phyloP scores from a whole-genome alignment of 1,139 yeast genomes.

The Kurtzmaniella quercitrusa region DNA sequence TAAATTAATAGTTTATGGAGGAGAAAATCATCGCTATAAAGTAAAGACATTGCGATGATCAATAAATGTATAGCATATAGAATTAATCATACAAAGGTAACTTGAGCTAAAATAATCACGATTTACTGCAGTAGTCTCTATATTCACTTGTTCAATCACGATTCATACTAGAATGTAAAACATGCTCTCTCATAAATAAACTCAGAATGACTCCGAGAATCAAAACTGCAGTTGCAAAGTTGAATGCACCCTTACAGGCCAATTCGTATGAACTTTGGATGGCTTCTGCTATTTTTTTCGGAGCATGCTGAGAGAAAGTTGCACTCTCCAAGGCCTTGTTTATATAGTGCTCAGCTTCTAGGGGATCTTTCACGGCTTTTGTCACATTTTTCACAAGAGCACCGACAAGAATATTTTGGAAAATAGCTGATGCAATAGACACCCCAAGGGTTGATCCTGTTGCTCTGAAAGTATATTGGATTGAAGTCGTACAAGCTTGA shows the following conservation, averaged over 20 bases:
- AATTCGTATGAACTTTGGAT: constrained; percentile 45
- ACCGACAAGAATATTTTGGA: constrained; percentile 35
- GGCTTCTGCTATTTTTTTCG: constrained; percentile 42
- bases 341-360: constrained; percentile 41
- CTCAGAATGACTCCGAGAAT: constrained; percentile 36
- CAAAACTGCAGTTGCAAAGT: constrained; percentile 38
- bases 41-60: constrained; percentile 22
- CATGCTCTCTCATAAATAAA: constrained; percentile 42
- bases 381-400: constrained; percentile 19
- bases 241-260: constrained; percentile 53
- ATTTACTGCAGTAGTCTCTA: too few relatives aligned
- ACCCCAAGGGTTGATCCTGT: constrained; percentile 75
- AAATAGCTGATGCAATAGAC: constrained; percentile 62
- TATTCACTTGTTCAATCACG: constrained; percentile 32
- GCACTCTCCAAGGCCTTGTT: constrained; percentile 51
- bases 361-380: constrained; percentile 23
- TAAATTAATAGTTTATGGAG: constrained; percentile 30
- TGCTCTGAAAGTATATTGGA: constrained; percentile 71
- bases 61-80: neutral
- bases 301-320: constrained; percentile 50
- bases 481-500: constrained; percentile 73
- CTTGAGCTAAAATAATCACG: too few relatives aligned
- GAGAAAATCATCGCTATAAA: constrained; percentile 39
- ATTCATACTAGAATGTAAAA: constrained; percentile 33
- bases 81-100: neutral